Conservation (phyloP, 2,329 filamentous ascomycete genomes). For the Penicillium occitanis region DNA sequence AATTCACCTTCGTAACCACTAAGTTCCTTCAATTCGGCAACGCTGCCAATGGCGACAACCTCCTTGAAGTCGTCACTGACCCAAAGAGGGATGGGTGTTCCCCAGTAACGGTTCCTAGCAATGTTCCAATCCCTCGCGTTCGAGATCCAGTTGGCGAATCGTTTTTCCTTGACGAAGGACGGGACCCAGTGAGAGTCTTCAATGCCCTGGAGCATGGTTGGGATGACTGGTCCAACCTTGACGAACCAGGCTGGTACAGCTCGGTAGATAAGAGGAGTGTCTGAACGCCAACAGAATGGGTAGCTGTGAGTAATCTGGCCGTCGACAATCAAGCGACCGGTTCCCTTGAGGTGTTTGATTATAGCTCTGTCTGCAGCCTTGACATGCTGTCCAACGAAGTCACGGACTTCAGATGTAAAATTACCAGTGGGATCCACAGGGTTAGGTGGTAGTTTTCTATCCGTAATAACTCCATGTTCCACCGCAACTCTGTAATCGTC, state of each 20-base stretch:
- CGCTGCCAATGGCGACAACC: slow-evolving; percentile 79
- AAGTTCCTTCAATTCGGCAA: slow-evolving; percentile 77
- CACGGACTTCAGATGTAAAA: slow-evolving; percentile 73
- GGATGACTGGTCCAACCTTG: slow-evolving; percentile 77
- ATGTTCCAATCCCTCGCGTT: slow-evolving; percentile 96
- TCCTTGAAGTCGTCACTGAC: slow-evolving; percentile 86
- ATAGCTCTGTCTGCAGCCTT: slow-evolving; percentile 92
- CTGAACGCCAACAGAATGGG: slow-evolving; percentile 91
- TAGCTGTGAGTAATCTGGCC: slow-evolving; percentile 89
- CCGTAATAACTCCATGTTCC: slow-evolving; percentile 72
- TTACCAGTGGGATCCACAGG: slow-evolving; percentile 82
- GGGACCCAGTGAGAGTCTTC: slow-evolving; percentile 91
- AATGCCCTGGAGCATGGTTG: slow-evolving; percentile 86
- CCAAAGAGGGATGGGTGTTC: slow-evolving; percentile 89
- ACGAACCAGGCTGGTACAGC: slow-evolving; percentile 96
- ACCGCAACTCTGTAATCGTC: slow-evolving; percentile 88
- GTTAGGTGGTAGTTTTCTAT: slow-evolving; percentile 77
- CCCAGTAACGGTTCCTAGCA: slow-evolving; percentile 92
- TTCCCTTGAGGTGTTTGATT: slow-evolving; percentile 79
- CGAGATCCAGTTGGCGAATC: slow-evolving; percentile 87
- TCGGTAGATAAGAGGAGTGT: slow-evolving; percentile 88
- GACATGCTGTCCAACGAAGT: slow-evolving; percentile 85
- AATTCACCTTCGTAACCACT: slow-evolving; percentile 84
- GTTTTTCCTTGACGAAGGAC: slow-evolving; percentile 82
- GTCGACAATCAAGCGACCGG: slow-evolving; percentile 75